Base-by-base conservation (phyloP, 2,329 filamentous ascomycete genomes). In the Exophiala bonariae region DNA sequence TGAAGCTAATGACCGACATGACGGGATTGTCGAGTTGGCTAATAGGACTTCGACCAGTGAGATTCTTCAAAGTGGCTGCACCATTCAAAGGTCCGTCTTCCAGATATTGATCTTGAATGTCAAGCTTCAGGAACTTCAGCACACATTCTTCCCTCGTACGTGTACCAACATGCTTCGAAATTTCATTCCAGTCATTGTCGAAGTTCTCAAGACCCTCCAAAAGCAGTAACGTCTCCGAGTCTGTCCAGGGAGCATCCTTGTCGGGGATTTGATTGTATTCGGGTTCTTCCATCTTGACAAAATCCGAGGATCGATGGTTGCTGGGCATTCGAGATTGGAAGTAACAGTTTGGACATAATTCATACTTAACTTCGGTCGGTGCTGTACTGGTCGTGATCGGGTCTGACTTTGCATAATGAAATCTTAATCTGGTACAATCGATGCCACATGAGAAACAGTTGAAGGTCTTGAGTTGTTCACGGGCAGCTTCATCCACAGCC, bases 101-200 rank as follows among this genome's bases (percentile, higher is more conserved):
- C 8, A 96, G 76, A 63, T 96, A 99, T 66, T 95, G 95, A 73
- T 96, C 92, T 67, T 97, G 93, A 53, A 99, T 99, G 59, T 96
- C 92, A 28, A 99, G 77, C 64, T 96, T 90, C 55, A 99, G 70
- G 74, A 99, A 99, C 66, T 96, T 93, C 60, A 97, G 79, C 13
- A 97, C 92, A 66, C 93, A 99, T 71, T 99, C 92, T 67, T 99
- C 95, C 43, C 89, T 81, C 2, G 90, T 96, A 50, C 92, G 85
- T 2, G 89, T 95, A 39, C 87, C 87, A 34, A 99, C 93, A 62
- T 96, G 88, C 54, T 92, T 89, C 1, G 95, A 85, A 57, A 99
- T 91, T 61, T 89, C 83, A 48, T 87, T 86, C 93, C 93, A 99
- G 69, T 97, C 89, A 52, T 97, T 92, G 56, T 97, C 92, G 60